Percentiles rank a stretch among this genome's conserved stretches.
Evolutionary conservation across 176 grass and related monocot species (phyloP).

Genomic region (Oryza coarctata): DNA sequence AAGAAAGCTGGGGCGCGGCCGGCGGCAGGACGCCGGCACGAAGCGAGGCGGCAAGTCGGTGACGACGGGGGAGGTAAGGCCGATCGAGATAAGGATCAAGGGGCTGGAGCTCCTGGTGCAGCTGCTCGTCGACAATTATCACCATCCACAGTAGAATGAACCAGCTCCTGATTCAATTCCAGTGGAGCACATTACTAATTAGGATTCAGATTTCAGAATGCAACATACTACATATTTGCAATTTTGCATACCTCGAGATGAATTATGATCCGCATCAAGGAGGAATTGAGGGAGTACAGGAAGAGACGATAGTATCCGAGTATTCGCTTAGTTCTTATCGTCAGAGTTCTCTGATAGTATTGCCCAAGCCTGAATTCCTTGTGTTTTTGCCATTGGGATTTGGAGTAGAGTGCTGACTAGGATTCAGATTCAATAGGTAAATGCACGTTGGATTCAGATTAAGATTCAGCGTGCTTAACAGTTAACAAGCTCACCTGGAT

Average conservation of each 20-base stretch:
- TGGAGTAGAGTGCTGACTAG: not conserved
- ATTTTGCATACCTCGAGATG: no score
- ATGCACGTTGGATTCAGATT: not conserved
- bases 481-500: not conserved
- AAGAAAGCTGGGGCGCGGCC: slow-evolving; percentile 4
- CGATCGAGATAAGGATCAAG: slow-evolving; percentile 46
- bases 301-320: no score
- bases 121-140: slow-evolving; percentile 35
- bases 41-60: not conserved
- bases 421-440: not conserved
- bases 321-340: no score
- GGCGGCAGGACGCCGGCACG: not conserved
- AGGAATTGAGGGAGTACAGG: no score
- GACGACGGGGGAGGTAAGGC: slow-evolving; percentile 21
- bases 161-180: not conserved
- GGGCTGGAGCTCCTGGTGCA: slow-evolving; percentile 48
- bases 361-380: not conserved
- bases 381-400: not conserved
- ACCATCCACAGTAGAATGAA: not conserved
- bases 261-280: no score
- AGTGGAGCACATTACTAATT: not conserved
- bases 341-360: no score
- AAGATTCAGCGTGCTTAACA: not conserved
- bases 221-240: not conserved
- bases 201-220: not conserved